Percentiles rank a stretch among this genome's conserved stretches.
phyloP scores from a whole-genome alignment of 1,139 yeast species.

The Kodamaea derodonti region DNA sequence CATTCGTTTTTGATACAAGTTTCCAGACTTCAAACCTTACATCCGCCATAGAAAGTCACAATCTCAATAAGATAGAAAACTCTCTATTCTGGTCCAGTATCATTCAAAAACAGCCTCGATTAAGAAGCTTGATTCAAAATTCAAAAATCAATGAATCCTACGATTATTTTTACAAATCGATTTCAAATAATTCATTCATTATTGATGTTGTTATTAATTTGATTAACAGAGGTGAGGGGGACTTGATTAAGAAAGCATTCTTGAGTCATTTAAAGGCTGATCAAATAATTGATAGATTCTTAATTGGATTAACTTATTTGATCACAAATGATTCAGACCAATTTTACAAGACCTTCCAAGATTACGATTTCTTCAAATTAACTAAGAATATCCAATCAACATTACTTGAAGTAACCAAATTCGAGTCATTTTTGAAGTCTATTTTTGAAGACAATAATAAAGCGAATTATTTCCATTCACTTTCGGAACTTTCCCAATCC shows the following conservation, averaged over 20 bases:
- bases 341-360: conserved; percentile 22
- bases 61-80: conserved; percentile 17
- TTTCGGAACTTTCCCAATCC: conserved; percentile 27
- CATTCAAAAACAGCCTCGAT: conserved; percentile 17
- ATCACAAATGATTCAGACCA: conserved; percentile 24
- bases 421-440: conserved; percentile 19
- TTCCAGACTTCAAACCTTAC: conserved; percentile 11
- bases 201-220: conserved; percentile 32
- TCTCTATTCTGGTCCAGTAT: conserved; percentile 29
- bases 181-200: conserved; percentile 15
- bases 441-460: conserved; percentile 16
- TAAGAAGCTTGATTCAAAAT: conserved; percentile 20
- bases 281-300: conserved; percentile 22
- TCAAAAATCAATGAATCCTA: conserved; percentile 23
- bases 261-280: conserved; percentile 17
- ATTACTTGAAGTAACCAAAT: conserved; percentile 12
- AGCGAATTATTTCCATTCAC: conserved; percentile 34
- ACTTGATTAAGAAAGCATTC: conserved; percentile 18
- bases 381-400: conserved; percentile 10
- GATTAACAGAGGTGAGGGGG: conserved; percentile 27
- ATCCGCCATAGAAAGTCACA: conserved; percentile 9
- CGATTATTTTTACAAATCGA: conserved; percentile 21
- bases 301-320: conserved; percentile 34
- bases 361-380: conserved; percentile 13
- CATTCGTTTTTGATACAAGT: conserved; percentile 27